A percentile compares a stretch with the other conserved stretches of the same genome.
Conservation (phyloP, 371 early-diverging fungal species). For the Mortierella sp. region DNA sequence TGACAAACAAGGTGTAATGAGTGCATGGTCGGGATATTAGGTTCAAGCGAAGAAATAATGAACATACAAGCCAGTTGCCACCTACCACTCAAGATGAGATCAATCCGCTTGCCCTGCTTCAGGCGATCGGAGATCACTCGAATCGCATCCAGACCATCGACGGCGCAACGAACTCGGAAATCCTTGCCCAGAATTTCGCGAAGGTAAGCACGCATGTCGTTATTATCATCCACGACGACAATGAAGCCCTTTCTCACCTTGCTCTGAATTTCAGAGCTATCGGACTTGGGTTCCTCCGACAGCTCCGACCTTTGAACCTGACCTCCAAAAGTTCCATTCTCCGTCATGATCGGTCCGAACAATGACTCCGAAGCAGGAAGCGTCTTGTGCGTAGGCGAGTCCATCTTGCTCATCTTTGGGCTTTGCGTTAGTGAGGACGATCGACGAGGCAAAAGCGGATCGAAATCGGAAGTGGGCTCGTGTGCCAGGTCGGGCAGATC, state of each 20-base stretch:
- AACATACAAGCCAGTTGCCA: neutral
- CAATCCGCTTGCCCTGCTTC: conserved; percentile 53
- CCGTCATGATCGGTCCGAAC: conserved; percentile 8
- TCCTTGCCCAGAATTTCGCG: conserved; percentile 56
- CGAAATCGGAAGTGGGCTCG: neutral
- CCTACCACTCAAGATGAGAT: conserved; percentile 59
- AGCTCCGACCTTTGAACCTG: neutral
- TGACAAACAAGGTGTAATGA: neutral
- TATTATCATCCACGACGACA: conserved; percentile 66
- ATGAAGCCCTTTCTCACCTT: conserved; percentile 39
- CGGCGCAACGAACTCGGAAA: conserved; percentile 56
- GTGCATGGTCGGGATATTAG: neutral
- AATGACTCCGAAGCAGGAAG: conserved; percentile 2
- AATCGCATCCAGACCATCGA: conserved; percentile 63
- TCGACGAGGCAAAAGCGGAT: neutral
- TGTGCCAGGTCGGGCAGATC: conserved; percentile 31
- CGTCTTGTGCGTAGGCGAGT: neutral
- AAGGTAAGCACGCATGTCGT: conserved; percentile 68
- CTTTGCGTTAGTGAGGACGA: conserved; percentile 15
- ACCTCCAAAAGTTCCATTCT: conserved; percentile 15
- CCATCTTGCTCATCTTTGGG: neutral
- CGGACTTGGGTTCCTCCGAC: conserved; percentile 8
- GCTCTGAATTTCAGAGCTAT: neutral
- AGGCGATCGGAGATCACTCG: conserved; percentile 38
- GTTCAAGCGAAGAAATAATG: neutral